phyloP scores from a whole-genome alignment of 139 green algal genomes.

The Picochlorum sp. region DNA sequence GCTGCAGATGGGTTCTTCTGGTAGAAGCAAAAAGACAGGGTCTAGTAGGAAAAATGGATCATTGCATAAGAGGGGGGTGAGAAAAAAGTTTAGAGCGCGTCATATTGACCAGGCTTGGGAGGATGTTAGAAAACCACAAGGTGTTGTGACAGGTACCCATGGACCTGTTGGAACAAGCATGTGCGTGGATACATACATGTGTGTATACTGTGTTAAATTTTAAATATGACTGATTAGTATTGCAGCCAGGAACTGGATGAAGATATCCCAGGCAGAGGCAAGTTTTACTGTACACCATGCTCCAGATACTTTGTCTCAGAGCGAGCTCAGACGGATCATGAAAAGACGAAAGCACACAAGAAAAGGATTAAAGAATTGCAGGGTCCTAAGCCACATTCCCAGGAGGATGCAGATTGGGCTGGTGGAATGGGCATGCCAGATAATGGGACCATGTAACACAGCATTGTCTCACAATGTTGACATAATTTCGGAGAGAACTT shows the following conservation, averaged over 20 bases:
- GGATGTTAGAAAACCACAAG: conserved; percentile 48
- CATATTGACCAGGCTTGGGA: conserved; percentile 81
- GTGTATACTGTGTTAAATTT: not conserved
- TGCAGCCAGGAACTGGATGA: conserved; percentile 64
- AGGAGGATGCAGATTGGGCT: conserved; percentile 70
- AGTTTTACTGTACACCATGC: conserved; percentile 32
- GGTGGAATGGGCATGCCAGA: conserved; percentile 64
- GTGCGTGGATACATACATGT: conserved; percentile 33
- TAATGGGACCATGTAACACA: conserved; percentile 45
- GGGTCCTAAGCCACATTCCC: conserved; percentile 62
- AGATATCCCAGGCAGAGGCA: conserved; percentile 59
- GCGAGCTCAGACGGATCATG: conserved; percentile 43
- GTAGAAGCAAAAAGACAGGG: conserved; percentile 22
- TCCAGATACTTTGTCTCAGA: conserved; percentile 39
- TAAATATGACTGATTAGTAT: no score
- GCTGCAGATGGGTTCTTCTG: conserved; percentile 1
- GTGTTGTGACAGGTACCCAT: conserved; percentile 48
- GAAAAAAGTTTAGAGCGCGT: conserved; percentile 45
- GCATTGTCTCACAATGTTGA: not conserved
- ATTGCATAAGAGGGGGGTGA: conserved; percentile 37
- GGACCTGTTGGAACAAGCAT: conserved; percentile 61
- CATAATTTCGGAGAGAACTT: conserved; percentile 6
- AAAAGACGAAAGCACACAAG: conserved; percentile 65
- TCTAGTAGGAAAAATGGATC: conserved; percentile 13
- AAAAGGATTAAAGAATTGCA: conserved; percentile 61